phyloP scores from a whole-genome alignment of 2,329 filamentous ascomycete genomes.

The Coleophoma eucalyptorum region DNA sequence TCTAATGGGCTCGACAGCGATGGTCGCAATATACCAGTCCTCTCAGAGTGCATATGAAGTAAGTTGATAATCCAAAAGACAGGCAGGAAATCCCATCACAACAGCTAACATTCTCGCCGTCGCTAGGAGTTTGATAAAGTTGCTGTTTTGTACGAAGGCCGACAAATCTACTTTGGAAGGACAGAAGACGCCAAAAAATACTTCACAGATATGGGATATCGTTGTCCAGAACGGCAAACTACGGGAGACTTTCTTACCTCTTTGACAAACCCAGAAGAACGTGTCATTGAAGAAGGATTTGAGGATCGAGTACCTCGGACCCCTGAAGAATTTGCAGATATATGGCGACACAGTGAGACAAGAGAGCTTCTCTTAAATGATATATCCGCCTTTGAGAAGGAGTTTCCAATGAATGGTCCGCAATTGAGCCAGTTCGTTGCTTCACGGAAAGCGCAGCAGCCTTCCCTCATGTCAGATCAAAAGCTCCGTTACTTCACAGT shows the following conservation, averaged over 20 bases:
- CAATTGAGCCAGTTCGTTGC: too few species aligned
- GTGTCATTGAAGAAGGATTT: constrained; percentile 48
- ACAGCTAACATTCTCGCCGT: neutral
- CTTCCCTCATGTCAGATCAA: too few species aligned
- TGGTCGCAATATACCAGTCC: constrained; percentile 70
- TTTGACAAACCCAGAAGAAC: constrained; percentile 58
- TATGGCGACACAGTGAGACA: too few species aligned
- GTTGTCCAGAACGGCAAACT: too few species aligned
- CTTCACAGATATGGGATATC: too few species aligned
- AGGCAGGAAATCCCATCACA: neutral
- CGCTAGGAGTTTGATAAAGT: constrained; percentile 58
- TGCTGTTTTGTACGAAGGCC: constrained; percentile 61
- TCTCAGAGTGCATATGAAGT: constrained; percentile 62
- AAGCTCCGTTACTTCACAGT: too few species aligned
- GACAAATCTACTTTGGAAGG: too few species aligned
- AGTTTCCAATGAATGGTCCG: too few species aligned
- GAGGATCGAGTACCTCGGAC: constrained; percentile 52
- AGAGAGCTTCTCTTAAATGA: too few species aligned
- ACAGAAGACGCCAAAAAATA: neutral
- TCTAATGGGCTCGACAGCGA: constrained; percentile 55
- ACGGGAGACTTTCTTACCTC: constrained; percentile 68
- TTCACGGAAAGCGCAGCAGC: too few species aligned
- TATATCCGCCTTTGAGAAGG: too few species aligned
- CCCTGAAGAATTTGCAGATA: constrained; percentile 45
- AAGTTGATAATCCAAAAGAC: neutral